These are phyloP conservation scores for Ramichloridium luteum DNA, from an alignment of 2,329 filamentous ascomycete species.

Conservation along the genomic window DNA sequence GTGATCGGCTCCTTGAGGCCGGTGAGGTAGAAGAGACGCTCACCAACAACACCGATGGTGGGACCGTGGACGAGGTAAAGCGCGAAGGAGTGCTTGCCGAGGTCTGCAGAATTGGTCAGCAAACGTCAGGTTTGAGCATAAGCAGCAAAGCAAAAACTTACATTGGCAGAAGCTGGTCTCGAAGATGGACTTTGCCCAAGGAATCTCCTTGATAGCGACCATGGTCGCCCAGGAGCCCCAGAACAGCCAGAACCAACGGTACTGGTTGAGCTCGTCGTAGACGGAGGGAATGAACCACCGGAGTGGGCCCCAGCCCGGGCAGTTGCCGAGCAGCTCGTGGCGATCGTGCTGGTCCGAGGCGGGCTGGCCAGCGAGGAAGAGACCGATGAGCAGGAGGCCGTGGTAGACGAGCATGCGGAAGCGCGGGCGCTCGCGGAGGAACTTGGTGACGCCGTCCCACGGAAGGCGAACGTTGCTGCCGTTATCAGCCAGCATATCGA, in stretches of 20 bases:
- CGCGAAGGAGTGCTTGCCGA: constrained; percentile 49
- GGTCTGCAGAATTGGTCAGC: constrained; percentile 23
- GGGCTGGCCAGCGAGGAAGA: constrained; percentile 16
- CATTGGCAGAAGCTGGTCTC: constrained; percentile 15
- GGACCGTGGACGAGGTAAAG: constrained; percentile 55
- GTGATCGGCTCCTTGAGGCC: constrained; percentile 14
- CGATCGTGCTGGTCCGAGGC: constrained; percentile 11
- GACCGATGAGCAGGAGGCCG: constrained; percentile 11
- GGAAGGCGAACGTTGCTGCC: constrained; percentile 9
- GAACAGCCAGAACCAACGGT: constrained; percentile 36
- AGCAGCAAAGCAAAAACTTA: constrained; percentile 5
- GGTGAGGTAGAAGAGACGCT: constrained; percentile 26
- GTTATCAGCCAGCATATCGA: constrained; percentile 42
- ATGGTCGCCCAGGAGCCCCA: constrained; percentile 39
- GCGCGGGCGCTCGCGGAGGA: constrained; percentile 5
- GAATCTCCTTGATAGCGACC: constrained; percentile 14
- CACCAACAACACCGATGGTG: constrained; percentile 44
- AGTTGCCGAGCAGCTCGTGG: constrained; percentile 12
- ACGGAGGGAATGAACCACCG: constrained; percentile 13
- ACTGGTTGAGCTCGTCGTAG: constrained; percentile 14
- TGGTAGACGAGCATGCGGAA: constrained; percentile 11
- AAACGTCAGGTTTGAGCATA: neutral
- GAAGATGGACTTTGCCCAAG: constrained; percentile 15
- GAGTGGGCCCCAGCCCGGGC: constrained; percentile 15
- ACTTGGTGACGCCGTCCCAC: constrained; percentile 11